These are phyloP conservation scores for Suhomyces sp. DNA, from an alignment of 805 yeast species.

Conservation along the genomic window DNA sequence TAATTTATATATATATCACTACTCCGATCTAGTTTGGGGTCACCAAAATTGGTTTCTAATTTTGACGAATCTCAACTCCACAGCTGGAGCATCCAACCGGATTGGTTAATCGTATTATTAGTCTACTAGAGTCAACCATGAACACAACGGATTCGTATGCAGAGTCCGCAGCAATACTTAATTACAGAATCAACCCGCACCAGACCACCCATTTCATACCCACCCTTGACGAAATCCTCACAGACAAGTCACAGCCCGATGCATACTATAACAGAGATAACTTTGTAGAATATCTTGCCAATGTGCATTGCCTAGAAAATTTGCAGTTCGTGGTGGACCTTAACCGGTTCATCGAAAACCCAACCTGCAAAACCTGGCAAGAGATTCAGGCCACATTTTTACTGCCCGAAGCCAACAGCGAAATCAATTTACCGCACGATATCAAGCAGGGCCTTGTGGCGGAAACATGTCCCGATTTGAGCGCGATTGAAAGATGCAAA, in stretches of 20 bases:
- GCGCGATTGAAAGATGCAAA: conserved; percentile 13
- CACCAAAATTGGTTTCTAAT: background rate
- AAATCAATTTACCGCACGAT: conserved; percentile 31
- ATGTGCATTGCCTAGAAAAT: conserved; percentile 37
- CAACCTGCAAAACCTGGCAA: conserved; percentile 22
- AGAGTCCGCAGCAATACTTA: conserved; percentile 2
- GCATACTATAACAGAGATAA: conserved; percentile 12
- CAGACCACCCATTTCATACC: conserved; percentile 13
- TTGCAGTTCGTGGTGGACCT: conserved; percentile 30
- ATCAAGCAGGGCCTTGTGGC: conserved; percentile 19
- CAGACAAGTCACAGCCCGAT: conserved; percentile 1
- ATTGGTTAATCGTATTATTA: background rate
- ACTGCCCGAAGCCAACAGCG: conserved; percentile 26
- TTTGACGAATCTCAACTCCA: background rate
- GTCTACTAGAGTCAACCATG: background rate
- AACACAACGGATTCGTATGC: background rate
- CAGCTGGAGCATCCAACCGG: background rate
- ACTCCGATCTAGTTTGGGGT: background rate
- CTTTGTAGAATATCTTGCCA: conserved; percentile 25
- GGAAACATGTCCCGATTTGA: conserved; percentile 16
- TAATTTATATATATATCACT: background rate
- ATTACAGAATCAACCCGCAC: conserved; percentile 7
- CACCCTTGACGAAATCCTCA: conserved; percentile 18
- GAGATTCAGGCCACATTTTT: conserved; percentile 25
- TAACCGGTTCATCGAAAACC: conserved; percentile 14